phyloP scores from a whole-genome alignment of 1,139 yeast species.

The Yamadazyma atlantica region DNA sequence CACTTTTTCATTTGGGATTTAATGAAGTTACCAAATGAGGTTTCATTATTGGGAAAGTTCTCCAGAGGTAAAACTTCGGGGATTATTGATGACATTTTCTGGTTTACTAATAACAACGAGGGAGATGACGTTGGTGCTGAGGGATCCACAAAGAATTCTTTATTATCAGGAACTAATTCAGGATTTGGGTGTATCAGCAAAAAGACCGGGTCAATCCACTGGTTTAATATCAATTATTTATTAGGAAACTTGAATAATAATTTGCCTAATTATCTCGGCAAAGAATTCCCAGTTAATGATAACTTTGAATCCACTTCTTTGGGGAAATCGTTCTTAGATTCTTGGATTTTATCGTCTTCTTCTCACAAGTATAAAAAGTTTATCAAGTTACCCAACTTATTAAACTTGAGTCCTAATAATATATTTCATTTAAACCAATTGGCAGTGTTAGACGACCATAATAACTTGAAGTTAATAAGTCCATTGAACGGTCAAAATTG shows the following conservation, averaged over 20 bases:
- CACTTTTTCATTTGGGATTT: slow-evolving; percentile 65
- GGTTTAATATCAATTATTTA: slow-evolving; percentile 51
- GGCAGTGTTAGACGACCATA: slow-evolving; percentile 35
- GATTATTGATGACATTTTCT: slow-evolving; percentile 47
- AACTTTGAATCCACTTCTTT: not conserved
- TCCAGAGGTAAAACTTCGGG: slow-evolving; percentile 66
- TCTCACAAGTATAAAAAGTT: slow-evolving; percentile 28
- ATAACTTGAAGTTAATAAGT: slow-evolving; percentile 42
- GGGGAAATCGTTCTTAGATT: slow-evolving; percentile 26
- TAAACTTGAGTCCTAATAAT: slow-evolving; percentile 16
- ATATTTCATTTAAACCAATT: slow-evolving; percentile 27
- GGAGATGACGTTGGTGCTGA: slow-evolving; percentile 4
- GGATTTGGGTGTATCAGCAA: slow-evolving; percentile 59
- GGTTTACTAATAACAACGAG: slow-evolving; percentile 44
- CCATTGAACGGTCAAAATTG: slow-evolving; percentile 44
- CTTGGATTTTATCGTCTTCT: slow-evolving; percentile 42
- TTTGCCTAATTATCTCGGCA: slow-evolving; percentile 17
- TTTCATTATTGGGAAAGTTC: slow-evolving; percentile 59
- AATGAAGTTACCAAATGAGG: slow-evolving; percentile 49
- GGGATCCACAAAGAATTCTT: too few species aligned
- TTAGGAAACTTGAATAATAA: slow-evolving; percentile 33
- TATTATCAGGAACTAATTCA: slow-evolving; percentile 28
- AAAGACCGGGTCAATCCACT: slow-evolving; percentile 62
- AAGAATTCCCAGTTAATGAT: slow-evolving; percentile 13
- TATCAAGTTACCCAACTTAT: slow-evolving; percentile 27